Percentiles rank a stretch among this genome's conserved stretches.
These are phyloP conservation scores for Gaeumannomyces sp. DNA, from an alignment of 2,329 filamentous ascomycete species.

Conservation along the genomic window DNA sequence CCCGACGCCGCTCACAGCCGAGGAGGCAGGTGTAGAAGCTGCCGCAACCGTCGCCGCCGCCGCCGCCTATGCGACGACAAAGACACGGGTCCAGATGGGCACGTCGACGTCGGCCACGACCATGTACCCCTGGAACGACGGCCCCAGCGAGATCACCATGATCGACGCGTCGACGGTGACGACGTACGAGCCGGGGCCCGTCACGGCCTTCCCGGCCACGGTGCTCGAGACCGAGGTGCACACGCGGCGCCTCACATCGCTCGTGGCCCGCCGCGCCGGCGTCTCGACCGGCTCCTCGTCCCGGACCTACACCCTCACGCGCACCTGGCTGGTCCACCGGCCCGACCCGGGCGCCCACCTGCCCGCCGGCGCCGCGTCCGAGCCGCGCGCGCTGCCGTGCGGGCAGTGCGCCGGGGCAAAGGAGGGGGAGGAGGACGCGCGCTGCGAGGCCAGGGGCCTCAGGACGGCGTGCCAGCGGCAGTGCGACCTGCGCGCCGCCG, in stretches of 20 bases:
- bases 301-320: conserved; percentile 3
- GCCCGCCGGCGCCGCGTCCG: background rate
- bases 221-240: conserved; percentile 5
- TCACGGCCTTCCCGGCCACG: background rate
- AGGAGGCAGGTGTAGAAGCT: too few relatives aligned
- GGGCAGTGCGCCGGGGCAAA: background rate
- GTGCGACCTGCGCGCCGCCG: conserved; percentile 3
- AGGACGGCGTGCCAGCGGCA: conserved; percentile 6
- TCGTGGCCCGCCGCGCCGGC: background rate
- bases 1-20: too few relatives aligned
- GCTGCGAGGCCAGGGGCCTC: conserved; percentile 6
- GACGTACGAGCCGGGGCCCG: background rate
- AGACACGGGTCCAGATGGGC: background rate
- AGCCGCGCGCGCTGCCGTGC: background rate
- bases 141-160: background rate
- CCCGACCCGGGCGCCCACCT: background rate
- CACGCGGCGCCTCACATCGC: background rate
- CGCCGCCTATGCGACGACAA: background rate
- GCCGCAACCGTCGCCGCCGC: too few relatives aligned
- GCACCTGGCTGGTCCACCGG: conserved; percentile 4
- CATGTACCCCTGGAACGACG: conserved; percentile 1
- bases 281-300: background rate
- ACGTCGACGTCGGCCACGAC: background rate
- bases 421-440: conserved; percentile 1
- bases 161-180: background rate